phyloP scores from a whole-genome alignment of 2,329 filamentous ascomycete species.

The Madurella fahalii region DNA sequence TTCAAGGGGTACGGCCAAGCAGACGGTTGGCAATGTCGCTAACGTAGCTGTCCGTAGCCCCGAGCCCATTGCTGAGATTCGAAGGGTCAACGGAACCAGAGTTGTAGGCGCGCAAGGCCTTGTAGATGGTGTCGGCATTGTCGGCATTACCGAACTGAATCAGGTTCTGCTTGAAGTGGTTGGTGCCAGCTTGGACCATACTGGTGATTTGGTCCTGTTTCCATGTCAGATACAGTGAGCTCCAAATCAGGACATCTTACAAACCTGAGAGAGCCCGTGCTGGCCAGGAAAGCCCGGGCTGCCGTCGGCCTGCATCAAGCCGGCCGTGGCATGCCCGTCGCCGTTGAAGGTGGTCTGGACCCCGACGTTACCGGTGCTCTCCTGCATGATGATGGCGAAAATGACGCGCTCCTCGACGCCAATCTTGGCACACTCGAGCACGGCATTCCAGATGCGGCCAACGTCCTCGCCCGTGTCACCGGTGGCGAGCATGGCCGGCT shows the following conservation, averaged over 20 bases:
- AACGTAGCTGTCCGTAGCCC: conserved; percentile 37
- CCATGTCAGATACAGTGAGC: neutral
- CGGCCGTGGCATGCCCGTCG: conserved; percentile 33
- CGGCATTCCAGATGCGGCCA: conserved; percentile 32
- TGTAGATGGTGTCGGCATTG: conserved; percentile 34
- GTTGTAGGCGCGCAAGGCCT: conserved; percentile 39
- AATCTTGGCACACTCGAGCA: conserved; percentile 29
- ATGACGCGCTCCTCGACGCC: conserved; percentile 37
- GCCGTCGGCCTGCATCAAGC: conserved; percentile 39
- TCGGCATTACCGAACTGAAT: conserved; percentile 28
- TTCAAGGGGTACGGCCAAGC: conserved; percentile 33
- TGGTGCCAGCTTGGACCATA: conserved; percentile 31
- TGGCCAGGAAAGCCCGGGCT: conserved; percentile 34
- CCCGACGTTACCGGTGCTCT: conserved; percentile 37
- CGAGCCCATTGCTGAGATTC: conserved; percentile 35
- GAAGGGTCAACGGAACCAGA: conserved; percentile 34
- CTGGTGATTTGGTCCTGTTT: conserved; percentile 32
- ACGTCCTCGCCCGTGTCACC: conserved; percentile 33
- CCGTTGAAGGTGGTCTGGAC: conserved; percentile 33
- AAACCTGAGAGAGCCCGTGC: conserved; percentile 31
- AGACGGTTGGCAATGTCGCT: conserved; percentile 38
- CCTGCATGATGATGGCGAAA: conserved; percentile 40
- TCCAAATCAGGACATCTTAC: neutral
- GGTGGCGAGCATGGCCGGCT: conserved; percentile 14
- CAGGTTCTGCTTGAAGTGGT: conserved; percentile 29